Conservation (phyloP, 2,329 filamentous ascomycete species). For the Setomelanomma holmii region DNA sequence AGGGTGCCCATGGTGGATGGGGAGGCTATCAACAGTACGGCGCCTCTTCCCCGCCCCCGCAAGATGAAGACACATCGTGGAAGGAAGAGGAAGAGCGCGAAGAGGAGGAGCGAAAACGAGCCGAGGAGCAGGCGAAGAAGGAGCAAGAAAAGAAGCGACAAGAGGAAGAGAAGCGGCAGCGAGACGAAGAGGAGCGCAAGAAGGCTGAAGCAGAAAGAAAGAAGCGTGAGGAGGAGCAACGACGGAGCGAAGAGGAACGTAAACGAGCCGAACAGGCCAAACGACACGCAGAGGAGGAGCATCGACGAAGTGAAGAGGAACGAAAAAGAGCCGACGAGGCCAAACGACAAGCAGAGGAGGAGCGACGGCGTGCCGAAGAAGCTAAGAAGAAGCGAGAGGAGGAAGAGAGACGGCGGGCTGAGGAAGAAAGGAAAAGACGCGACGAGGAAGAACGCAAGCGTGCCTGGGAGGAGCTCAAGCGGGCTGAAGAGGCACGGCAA, state of each 20-base stretch:
- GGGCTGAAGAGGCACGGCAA: constrained; percentile 43
- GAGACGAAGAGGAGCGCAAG: constrained; percentile 66
- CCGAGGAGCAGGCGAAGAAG: constrained; percentile 49
- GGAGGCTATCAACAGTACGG: constrained; percentile 42
- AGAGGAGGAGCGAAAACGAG: too few species aligned
- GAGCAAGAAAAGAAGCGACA: constrained; percentile 64
- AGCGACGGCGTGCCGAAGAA: constrained; percentile 46
- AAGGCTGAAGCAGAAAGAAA: constrained; percentile 50
- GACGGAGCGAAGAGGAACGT: constrained; percentile 54
- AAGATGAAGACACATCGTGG: constrained; percentile 39
- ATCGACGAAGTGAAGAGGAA: constrained; percentile 47
- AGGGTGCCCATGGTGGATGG: constrained; percentile 32
- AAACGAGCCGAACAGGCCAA: constrained; percentile 52
- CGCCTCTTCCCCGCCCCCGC: constrained; percentile 37
- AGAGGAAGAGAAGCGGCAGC: constrained; percentile 64
- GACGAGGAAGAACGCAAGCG: constrained; percentile 57
- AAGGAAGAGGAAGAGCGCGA: constrained; percentile 51
- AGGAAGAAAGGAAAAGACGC: constrained; percentile 53
- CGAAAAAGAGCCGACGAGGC: constrained; percentile 52
- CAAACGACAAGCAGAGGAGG: constrained; percentile 53
- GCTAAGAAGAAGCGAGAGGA: constrained; percentile 34
- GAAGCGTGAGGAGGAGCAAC: constrained; percentile 43
- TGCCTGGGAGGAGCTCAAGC: constrained; percentile 48
- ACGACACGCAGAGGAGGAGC: constrained; percentile 52
- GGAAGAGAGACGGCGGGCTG: constrained; percentile 49